phyloP scores from a whole-genome alignment of 805 yeast genomes.

The Wickerhamiella spandovensis region DNA sequence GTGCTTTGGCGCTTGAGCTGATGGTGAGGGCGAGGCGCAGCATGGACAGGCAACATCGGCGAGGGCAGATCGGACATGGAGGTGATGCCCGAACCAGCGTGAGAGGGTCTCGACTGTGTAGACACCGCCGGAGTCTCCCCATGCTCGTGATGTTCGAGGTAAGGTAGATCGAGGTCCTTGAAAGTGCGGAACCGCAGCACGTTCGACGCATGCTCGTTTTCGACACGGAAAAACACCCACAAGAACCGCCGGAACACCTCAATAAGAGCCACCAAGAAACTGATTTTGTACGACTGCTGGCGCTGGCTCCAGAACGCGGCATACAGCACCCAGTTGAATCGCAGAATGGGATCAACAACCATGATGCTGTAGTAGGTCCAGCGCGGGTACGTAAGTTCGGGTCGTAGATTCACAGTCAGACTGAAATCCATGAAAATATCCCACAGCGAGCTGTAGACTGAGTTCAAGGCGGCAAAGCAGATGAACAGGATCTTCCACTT shows the following conservation, averaged over 20 bases:
- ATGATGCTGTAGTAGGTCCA: conserved; percentile 63
- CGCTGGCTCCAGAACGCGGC: conserved; percentile 62
- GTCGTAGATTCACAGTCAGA: conserved; percentile 39
- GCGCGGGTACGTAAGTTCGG: conserved; percentile 33
- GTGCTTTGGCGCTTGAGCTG: neutral
- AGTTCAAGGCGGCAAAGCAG: conserved; percentile 58
- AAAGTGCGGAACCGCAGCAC: conserved; percentile 77
- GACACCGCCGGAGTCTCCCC: neutral
- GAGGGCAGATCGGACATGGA: neutral
- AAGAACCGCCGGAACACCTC: conserved; percentile 73
- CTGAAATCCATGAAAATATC: conserved; percentile 97
- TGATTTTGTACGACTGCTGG: conserved; percentile 77
- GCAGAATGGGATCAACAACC: conserved; percentile 52
- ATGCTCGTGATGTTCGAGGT: conserved; percentile 23
- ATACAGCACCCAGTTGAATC: conserved; percentile 90
- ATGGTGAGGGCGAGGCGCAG: neutral
- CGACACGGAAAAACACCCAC: conserved; percentile 89
- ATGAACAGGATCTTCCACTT: conserved; percentile 47
- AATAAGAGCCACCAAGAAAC: conserved; percentile 70
- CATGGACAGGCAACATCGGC: neutral
- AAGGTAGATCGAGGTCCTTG: conserved; percentile 77
- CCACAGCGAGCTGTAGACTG: conserved; percentile 63
- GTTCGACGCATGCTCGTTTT: conserved; percentile 89
- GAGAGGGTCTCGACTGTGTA: neutral
- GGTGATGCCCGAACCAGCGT: neutral